Conservation (phyloP, 2,329 filamentous ascomycete genomes). For the Metarhizium humberi region DNA sequence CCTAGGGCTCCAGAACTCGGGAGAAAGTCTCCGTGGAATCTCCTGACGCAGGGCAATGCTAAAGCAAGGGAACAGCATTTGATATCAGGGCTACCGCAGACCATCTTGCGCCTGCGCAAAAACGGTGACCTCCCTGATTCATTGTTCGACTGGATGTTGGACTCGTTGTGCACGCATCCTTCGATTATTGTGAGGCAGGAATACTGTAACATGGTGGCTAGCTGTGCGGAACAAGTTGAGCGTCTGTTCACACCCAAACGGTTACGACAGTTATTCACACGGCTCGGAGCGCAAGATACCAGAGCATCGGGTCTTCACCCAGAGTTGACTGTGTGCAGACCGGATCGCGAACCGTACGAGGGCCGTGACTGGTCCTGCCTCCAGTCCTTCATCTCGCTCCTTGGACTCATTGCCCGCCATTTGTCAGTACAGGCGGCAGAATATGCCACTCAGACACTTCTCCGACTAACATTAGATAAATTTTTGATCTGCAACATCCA, state of each 20-base stretch:
- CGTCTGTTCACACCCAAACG: conserved; percentile 34
- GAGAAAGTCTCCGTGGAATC: conserved; percentile 33
- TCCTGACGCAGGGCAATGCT: conserved; percentile 34
- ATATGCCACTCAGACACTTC: conserved; percentile 35
- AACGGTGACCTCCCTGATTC: conserved; percentile 45
- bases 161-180: conserved; percentile 47
- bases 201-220: conserved; percentile 47
- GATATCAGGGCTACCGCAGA: conserved; percentile 51
- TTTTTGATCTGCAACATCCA: conserved; percentile 34
- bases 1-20: conserved; percentile 19
- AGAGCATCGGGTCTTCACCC: conserved; percentile 25
- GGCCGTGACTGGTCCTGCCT: conserved; percentile 38
- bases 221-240: conserved; percentile 32
- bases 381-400: conserved; percentile 31
- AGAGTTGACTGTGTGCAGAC: conserved; percentile 13
- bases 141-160: conserved; percentile 56
- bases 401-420: conserved; percentile 26
- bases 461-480: conserved; percentile 47
- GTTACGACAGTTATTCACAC: conserved; percentile 45
- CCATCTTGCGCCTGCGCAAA: conserved; percentile 27
- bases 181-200: conserved; percentile 47
- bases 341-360: conserved; percentile 18
- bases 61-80: conserved; percentile 47
- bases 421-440: conserved; percentile 25
- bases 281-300: conserved; percentile 44